Evolutionary conservation across 2,329 filamentous ascomycete genomes (phyloP).

Genomic region (Neofusicoccum kwambonambiense): DNA sequence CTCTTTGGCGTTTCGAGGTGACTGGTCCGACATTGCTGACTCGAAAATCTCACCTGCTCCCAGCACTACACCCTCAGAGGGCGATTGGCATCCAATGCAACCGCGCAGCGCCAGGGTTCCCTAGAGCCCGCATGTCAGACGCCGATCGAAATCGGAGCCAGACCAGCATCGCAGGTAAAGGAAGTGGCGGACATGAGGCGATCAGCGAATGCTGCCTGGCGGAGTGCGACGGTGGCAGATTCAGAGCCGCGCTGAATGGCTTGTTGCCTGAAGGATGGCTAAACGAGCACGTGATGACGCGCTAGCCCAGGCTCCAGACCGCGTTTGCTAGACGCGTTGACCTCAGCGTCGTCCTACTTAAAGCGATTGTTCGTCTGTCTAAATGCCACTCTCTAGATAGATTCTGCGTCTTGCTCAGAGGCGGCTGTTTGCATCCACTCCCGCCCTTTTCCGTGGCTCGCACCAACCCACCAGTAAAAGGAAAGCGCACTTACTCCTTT

Average conservation of each 20-base stretch:
- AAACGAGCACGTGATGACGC: constrained; percentile 4
- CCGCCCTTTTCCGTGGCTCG: not conserved
- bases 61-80: too few relatives aligned
- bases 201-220: constrained; percentile 3
- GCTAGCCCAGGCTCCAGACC: constrained; percentile 3
- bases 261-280: not conserved
- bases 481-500: not conserved
- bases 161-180: not conserved
- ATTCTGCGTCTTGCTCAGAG: not conserved
- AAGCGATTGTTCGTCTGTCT: not conserved
- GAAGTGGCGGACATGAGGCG: not conserved
- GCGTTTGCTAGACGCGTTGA: not conserved
- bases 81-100: too few relatives aligned
- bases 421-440: not conserved
- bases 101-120: too few relatives aligned
- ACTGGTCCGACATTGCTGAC: too few relatives aligned
- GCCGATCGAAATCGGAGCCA: not conserved
- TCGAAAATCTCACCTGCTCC: too few relatives aligned
- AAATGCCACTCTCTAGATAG: not conserved
- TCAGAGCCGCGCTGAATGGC: not conserved
- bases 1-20: not conserved
- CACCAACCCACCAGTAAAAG: not conserved
- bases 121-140: too few relatives aligned
- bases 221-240: not conserved
- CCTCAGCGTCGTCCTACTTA: not conserved